Evolutionary conservation across 345 rosid genomes (phyloP), one percentile per base, ranked within the genome.

Genomic region (Cardamine resedifolia): DNA sequence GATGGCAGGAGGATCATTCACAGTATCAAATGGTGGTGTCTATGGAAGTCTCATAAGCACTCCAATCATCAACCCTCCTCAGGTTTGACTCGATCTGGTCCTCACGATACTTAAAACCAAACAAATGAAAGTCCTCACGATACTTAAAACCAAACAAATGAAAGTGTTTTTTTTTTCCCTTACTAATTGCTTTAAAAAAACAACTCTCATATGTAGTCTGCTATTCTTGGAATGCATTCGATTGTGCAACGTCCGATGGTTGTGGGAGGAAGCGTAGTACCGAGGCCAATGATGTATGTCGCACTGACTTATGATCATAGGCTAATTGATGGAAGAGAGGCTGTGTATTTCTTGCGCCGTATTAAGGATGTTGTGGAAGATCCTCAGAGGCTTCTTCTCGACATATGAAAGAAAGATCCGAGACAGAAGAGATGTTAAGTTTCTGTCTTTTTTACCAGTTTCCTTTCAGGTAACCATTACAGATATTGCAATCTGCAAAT

Each of bases 51-150:
- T 94, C 27, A 48, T 94, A 73, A 94, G 98, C 77, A 94, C 98
- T 57, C 98, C 98, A n/a, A 94, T 94, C 74, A 94, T 94, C 77
- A 94, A 94, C 77, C 98, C 98, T 47, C 98, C 98, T 36, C 98
- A 94, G 97, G 98, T 94, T 38, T 7, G 49, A 44, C 49, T 44
- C 16, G 72, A 43, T 74, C 23, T 4, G 0, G 21, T 45, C 74
- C 33, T 41, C 52, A 4, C 33, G 0, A 23, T 55, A 14, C 47
- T 24, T 6, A 24, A 53, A 26, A 26, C 14, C 55, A 26, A 33
- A 53, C 27, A 6, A 34, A 33, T 7, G 1, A 3, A 59, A 1
- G 1, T 45, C 74, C 33, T 41, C 52, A 4, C 33, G 0, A 23
- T 55, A 14, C 47, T 24, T 6, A 24, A 53, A 26, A 26, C 14